These are phyloP conservation scores for Colletotrichum agaves DNA, from an alignment of 2,329 filamentous ascomycete genomes.

Conservation along the genomic window DNA sequence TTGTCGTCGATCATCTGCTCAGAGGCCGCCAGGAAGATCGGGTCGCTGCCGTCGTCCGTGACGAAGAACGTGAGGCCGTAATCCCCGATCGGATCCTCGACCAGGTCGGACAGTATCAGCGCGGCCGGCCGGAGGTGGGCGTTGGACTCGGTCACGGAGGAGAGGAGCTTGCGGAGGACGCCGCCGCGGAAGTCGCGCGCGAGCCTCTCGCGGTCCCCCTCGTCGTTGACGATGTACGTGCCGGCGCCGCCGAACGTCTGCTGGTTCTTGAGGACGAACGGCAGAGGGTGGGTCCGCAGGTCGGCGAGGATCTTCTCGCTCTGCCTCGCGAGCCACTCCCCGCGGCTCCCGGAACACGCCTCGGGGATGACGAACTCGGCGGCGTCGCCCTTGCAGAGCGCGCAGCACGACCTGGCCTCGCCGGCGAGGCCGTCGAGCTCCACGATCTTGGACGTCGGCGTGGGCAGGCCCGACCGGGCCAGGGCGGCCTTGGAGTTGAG, in stretches of 20 bases:
- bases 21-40: conserved; percentile 47
- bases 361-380: conserved; percentile 41
- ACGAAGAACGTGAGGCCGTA: conserved; percentile 50
- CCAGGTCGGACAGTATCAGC: conserved; percentile 46
- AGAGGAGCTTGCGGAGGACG: conserved; percentile 45
- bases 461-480: conserved; percentile 48
- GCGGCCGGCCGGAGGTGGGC: conserved; percentile 46
- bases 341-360: conserved; percentile 43
- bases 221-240: conserved; percentile 45
- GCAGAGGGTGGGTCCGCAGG: conserved; percentile 41
- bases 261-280: conserved; percentile 52
- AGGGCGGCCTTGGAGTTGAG: conserved; percentile 50
- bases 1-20: conserved; percentile 48
- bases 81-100: conserved; percentile 45
- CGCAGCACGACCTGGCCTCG: conserved; percentile 41
- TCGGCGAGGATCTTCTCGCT: conserved; percentile 41
- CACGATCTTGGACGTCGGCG: conserved; percentile 43
- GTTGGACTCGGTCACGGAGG: conserved; percentile 45
- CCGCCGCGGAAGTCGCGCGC: conserved; percentile 42
- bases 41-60: conserved; percentile 39
- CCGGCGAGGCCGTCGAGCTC: conserved; percentile 40
- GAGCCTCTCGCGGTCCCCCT: conserved; percentile 42
- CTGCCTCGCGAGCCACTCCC: conserved; percentile 45
- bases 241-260: conserved; percentile 51
- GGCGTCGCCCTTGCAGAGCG: conserved; percentile 37